Percentiles rank a stretch among this genome's conserved stretches.
Conservation (phyloP, 441 rosid genomes). For the Mallotus repandus region DNA sequence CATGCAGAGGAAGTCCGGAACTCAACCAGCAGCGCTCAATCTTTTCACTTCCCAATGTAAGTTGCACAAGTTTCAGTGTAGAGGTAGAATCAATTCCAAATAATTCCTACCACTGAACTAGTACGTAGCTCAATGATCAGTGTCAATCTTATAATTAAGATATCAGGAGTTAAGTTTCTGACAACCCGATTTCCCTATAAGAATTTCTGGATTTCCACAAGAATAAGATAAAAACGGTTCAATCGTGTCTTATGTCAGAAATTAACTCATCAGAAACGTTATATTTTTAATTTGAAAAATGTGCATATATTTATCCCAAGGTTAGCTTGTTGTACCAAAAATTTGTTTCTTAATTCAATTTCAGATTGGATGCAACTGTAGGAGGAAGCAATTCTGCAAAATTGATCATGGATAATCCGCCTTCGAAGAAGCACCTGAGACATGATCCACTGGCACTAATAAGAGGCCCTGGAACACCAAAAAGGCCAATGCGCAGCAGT, state of each 20-base stretch:
- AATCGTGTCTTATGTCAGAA: too few species aligned
- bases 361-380: conserved; percentile 27
- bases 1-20: conserved; percentile 25
- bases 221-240: too few species aligned
- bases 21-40: conserved; percentile 48
- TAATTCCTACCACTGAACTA: too few species aligned
- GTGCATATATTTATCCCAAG: background rate
- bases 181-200: too few species aligned
- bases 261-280: background rate
- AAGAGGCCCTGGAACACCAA: conserved; percentile 16
- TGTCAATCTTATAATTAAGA: too few species aligned
- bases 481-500: conserved; percentile 20
- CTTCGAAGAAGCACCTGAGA: conserved; percentile 13
- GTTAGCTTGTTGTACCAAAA: background rate
- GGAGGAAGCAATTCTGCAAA: conserved; percentile 11
- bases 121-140: too few species aligned
- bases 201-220: too few species aligned
- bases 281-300: background rate
- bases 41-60: conserved; percentile 81
- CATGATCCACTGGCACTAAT: conserved; percentile 20
- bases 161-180: too few species aligned
- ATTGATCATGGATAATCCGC: conserved; percentile 13
- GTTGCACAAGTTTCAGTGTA: conserved; percentile 9
- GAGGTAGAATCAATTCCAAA: too few species aligned
- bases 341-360: background rate